These are phyloP conservation scores for Lactifluus echinatus DNA, from an alignment of 768 basidiomycete genomes.

Conservation along the genomic window DNA sequence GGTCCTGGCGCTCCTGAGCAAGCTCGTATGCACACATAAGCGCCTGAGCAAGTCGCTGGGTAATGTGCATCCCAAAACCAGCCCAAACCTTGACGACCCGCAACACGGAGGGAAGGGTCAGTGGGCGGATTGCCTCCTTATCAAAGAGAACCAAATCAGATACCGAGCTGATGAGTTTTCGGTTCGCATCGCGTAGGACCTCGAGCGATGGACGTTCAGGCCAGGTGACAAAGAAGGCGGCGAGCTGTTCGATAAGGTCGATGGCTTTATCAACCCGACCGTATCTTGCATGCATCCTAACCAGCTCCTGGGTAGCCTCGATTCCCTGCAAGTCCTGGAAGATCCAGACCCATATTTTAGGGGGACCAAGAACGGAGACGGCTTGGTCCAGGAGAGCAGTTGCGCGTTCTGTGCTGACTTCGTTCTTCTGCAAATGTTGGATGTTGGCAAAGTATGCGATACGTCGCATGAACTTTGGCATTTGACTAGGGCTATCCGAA, in stretches of 20 bases:
- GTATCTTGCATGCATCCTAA: constrained; percentile 22
- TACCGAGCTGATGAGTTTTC: constrained; percentile 11
- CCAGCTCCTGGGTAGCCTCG: constrained; percentile 16
- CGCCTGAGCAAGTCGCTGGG: constrained; percentile 30
- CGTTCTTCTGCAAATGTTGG: constrained; percentile 24
- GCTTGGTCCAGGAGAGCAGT: constrained; percentile 24
- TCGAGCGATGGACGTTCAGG: not conserved
- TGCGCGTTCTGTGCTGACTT: constrained; percentile 4
- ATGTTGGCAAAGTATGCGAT: constrained; percentile 39
- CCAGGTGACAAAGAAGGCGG: constrained; percentile 3
- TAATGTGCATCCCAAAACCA: constrained; percentile 28
- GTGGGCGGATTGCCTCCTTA: not conserved
- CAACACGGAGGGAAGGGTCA: constrained; percentile 22
- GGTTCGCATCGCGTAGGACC: not conserved
- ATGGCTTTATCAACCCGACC: constrained; percentile 24
- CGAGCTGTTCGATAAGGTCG: constrained; percentile 21
- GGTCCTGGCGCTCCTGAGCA: constrained; percentile 25
- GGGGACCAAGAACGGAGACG: constrained; percentile 13
- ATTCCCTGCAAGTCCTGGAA: constrained; percentile 8
- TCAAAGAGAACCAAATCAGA: constrained; percentile 14
- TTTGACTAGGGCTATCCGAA: constrained; percentile 25
- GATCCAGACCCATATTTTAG: not conserved
- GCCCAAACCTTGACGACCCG: constrained; percentile 30
- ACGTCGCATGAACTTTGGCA: constrained; percentile 28
- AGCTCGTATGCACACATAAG: constrained; percentile 40